Percentiles rank a stretch among this genome's conserved stretches.
Conservation (phyloP, 495 filamentous ascomycete genomes). For the Penicillium canariense region DNA sequence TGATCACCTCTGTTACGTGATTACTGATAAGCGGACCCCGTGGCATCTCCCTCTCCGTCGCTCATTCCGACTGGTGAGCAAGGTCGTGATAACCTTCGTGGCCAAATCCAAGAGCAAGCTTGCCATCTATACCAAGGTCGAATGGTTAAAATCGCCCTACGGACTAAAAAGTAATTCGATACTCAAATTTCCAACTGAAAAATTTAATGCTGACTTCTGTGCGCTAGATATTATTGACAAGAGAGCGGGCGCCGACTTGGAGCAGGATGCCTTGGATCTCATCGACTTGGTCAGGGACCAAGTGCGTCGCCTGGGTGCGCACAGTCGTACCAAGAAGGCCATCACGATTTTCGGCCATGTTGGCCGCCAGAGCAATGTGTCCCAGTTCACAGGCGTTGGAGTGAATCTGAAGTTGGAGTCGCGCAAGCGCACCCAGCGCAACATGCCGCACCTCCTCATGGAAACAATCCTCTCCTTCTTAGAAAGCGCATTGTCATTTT, state of each 20-base stretch:
- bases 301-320: conserved; percentile 71
- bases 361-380: conserved; percentile 65
- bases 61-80: conserved; percentile 79
- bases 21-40: conserved; percentile 82
- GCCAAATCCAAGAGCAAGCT: conserved; percentile 91
- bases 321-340: conserved; percentile 85
- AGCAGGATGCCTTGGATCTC: conserved; percentile 80
- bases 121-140: conserved; percentile 79
- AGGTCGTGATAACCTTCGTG: conserved; percentile 90
- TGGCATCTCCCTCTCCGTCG: conserved; percentile 85
- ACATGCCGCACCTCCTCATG: conserved; percentile 63
- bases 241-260: conserved; percentile 76
- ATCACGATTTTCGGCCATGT: conserved; percentile 87
- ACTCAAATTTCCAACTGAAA: not conserved
- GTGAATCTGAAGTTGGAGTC: conserved; percentile 36
- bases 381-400: conserved; percentile 57
- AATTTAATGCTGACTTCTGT: conserved; percentile 10
- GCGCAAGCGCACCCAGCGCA: conserved; percentile 63
- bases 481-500: conserved; percentile 65
- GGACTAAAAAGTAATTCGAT: conserved; percentile 55
- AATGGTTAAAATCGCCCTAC: conserved; percentile 71
- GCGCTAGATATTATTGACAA: conserved; percentile 63
- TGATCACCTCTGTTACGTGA: conserved; percentile 93
- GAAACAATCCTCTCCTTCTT: conserved; percentile 66
- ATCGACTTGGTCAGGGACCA: conserved; percentile 84